Evolutionary conservation across 2,329 filamentous ascomycete species (phyloP).

Genomic region (Paraconiothyrium sp.): DNA sequence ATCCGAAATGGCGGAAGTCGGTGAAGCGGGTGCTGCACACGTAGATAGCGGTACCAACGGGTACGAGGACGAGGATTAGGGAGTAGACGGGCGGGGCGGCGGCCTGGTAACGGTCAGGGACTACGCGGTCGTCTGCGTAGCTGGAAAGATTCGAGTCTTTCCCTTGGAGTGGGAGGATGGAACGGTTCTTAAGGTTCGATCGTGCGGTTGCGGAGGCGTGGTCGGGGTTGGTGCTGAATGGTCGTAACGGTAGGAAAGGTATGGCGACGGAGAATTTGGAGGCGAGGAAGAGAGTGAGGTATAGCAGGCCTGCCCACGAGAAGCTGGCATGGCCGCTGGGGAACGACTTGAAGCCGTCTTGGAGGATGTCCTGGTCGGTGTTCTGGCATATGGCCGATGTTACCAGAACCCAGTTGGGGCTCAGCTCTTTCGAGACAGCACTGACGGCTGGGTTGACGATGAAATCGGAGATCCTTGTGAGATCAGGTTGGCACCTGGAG

Average conservation of each 20-base stretch:
- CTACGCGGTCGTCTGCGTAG: conserved; percentile 44
- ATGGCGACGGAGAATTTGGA: conserved; percentile 81
- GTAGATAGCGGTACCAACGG: conserved; percentile 79
- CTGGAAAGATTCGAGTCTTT: conserved; percentile 31
- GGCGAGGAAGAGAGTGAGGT: conserved; percentile 86
- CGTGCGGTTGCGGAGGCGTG: conserved; percentile 56
- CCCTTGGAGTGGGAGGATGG: conserved; percentile 36
- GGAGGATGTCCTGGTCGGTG: conserved; percentile 66
- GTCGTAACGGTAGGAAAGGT: conserved; percentile 69
- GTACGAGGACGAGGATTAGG: conserved; percentile 73
- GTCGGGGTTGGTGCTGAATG: conserved; percentile 59
- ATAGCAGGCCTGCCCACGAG: conserved; percentile 81
- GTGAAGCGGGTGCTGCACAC: conserved; percentile 87
- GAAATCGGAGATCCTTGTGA: conserved; percentile 63
- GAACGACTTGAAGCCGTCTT: conserved; percentile 88
- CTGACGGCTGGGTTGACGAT: conserved; percentile 74
- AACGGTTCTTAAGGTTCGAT: conserved; percentile 40
- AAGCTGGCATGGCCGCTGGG: conserved; percentile 80
- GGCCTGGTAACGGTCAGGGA: conserved; percentile 73
- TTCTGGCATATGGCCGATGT: conserved; percentile 79
- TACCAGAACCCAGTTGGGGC: conserved; percentile 73
- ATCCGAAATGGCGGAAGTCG: conserved; percentile 89
- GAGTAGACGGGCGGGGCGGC: conserved; percentile 86
- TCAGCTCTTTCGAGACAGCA: conserved; percentile 62
- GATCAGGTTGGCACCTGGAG: conserved; percentile 78